These are phyloP conservation scores for Avena insularis DNA, from an alignment of 176 grass and related monocot species.

Conservation along the genomic window DNA sequence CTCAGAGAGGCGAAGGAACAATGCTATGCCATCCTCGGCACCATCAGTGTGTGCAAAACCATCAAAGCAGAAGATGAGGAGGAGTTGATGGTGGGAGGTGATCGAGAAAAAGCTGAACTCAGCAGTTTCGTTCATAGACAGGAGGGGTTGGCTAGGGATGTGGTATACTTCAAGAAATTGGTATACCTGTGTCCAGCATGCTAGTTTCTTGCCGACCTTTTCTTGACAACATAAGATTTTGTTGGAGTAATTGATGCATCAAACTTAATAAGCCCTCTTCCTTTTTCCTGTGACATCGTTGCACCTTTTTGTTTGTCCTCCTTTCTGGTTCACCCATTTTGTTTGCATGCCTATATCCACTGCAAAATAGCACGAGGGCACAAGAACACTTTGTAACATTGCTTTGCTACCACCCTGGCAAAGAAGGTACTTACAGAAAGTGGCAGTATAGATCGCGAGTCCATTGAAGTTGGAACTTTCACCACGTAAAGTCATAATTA, in stretches of 20 bases:
- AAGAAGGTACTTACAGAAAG: not conserved
- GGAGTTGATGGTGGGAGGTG: not conserved
- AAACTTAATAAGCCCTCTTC: not conserved
- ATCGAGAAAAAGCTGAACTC: not conserved
- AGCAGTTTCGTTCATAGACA: not conserved
- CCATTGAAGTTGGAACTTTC: not conserved
- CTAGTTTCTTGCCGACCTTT: not conserved
- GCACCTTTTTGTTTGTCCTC: not conserved
- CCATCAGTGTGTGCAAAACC: not conserved
- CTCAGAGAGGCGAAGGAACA: not conserved
- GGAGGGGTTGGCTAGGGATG: not conserved
- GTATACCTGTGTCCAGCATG: not conserved
- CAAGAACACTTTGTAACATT: not conserved
- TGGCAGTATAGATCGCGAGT: not conserved
- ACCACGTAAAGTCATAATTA: not conserved
- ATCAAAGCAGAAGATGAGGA: not conserved
- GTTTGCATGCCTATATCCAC: not conserved
- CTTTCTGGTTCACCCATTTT: not conserved
- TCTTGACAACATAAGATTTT: not conserved
- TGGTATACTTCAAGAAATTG: not conserved
- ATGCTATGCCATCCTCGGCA: accelerated
- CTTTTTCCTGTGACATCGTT: not conserved
- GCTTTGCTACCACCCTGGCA: not conserved
- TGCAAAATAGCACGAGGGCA: not conserved
- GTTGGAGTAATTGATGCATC: not conserved